phyloP scores from a whole-genome alignment of 805 yeast genomes.

The Myxozyma kluyveri region DNA sequence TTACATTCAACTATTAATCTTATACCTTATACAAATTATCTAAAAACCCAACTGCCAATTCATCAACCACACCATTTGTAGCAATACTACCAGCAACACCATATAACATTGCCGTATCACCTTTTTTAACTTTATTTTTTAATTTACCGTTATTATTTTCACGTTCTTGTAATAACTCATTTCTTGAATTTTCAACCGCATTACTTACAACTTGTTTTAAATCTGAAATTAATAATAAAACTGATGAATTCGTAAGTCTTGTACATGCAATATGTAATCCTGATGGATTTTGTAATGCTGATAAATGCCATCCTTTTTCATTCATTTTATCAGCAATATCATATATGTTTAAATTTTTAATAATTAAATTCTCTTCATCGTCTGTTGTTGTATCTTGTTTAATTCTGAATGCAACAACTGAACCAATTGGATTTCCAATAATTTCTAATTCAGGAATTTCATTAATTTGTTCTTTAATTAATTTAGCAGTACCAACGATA shows the following conservation, averaged over 20 bases:
- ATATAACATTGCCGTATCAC: slow-evolving; percentile 78
- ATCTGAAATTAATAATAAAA: slow-evolving; percentile 57
- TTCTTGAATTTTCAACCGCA: background rate
- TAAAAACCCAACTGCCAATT: slow-evolving; percentile 72
- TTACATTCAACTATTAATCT: background rate
- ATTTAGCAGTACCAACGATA: slow-evolving; percentile 64
- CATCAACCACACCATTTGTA: slow-evolving; percentile 80
- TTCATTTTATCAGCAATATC: slow-evolving; percentile 69
- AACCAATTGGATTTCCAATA: slow-evolving; percentile 79
- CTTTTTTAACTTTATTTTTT: slow-evolving; percentile 26
- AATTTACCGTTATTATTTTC: background rate
- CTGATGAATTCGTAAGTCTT: slow-evolving; percentile 53
- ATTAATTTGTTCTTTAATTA: slow-evolving; percentile 49
- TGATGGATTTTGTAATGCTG: slow-evolving; percentile 82
- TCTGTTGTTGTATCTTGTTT: no score
- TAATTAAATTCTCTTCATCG: no score
- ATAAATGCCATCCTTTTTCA: slow-evolving; percentile 79
- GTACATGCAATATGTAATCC: slow-evolving; percentile 92
- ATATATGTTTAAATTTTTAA: slow-evolving; percentile 69
- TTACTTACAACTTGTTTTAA: slow-evolving; percentile 3
- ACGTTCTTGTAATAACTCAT: background rate
- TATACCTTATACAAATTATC: slow-evolving; percentile 68
- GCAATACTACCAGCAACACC: slow-evolving; percentile 93
- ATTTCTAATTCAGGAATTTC: slow-evolving; percentile 57
- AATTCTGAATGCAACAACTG: slow-evolving; percentile 79